A percentile compares a stretch with the other conserved stretches of the same genome.
phyloP scores from a whole-genome alignment of 768 basidiomycete species.

The Mycena leptocephala region DNA sequence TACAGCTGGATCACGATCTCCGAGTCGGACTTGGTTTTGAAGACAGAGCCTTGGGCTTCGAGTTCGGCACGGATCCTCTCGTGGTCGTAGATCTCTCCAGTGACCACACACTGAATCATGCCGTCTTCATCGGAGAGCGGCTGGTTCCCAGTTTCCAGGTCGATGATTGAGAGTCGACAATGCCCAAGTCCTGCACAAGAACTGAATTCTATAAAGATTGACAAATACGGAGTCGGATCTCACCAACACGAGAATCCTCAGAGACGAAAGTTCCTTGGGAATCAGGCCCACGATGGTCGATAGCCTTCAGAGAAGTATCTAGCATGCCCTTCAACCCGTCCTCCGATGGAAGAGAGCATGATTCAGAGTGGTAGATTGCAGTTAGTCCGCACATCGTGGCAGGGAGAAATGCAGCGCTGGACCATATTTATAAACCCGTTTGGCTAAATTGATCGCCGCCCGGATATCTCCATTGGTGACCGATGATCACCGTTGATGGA shows the following conservation, averaged over 20 bases:
- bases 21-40: conserved; percentile 32
- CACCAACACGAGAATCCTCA: conserved; percentile 20
- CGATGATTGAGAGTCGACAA: conserved; percentile 30
- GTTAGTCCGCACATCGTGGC: conserved; percentile 27
- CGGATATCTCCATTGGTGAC: too few species aligned
- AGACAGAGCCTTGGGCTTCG: conserved; percentile 21
- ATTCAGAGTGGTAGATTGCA: background rate
- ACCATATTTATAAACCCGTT: too few species aligned
- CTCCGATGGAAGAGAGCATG: background rate
- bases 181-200: conserved; percentile 24
- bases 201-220: too few species aligned
- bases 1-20: conserved; percentile 31
- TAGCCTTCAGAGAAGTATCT: conserved; percentile 3
- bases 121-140: conserved; percentile 26
- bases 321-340: background rate
- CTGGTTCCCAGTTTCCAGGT: conserved; percentile 28
- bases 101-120: conserved; percentile 23
- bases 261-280: conserved; percentile 14
- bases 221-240: background rate
- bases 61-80: conserved; percentile 28
- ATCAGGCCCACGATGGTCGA: conserved; percentile 24
- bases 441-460: too few species aligned
- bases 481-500: too few species aligned
- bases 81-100: conserved; percentile 34
- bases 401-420: background rate